Evolutionary conservation across 192 early-diverging fungal genomes (phyloP).

Genomic region (Rhizophagus sp.): DNA sequence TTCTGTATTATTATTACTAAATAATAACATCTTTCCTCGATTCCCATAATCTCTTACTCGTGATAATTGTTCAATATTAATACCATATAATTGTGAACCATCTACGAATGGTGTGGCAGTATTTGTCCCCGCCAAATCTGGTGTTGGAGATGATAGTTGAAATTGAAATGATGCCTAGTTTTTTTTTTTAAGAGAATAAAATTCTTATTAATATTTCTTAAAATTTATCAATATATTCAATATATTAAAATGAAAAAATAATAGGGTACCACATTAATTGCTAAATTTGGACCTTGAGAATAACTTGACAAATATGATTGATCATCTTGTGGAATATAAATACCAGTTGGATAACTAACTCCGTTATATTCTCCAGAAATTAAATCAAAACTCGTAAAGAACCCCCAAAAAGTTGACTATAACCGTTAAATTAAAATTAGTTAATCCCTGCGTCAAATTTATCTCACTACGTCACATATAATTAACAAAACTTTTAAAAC

Average conservation of each 20-base stretch:
- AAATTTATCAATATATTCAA: no score
- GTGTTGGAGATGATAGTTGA: background rate
- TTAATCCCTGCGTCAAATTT: background rate
- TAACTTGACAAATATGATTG: background rate
- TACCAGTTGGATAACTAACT: background rate
- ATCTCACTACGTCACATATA: background rate
- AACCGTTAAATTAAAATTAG: background rate
- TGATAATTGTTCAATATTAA: background rate
- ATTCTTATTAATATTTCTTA: background rate
- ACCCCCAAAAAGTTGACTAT: background rate
- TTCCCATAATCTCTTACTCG: background rate
- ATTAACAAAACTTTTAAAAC: background rate
- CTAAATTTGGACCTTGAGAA: background rate
- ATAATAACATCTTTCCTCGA: background rate
- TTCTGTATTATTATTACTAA: background rate
- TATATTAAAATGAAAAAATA: background rate
- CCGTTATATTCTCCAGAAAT: background rate
- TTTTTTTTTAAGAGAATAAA: background rate
- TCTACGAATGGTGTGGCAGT: background rate
- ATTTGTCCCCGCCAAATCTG: background rate
- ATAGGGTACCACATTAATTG: background rate
- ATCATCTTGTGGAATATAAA: background rate
- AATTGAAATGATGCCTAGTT: background rate
- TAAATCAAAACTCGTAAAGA: background rate
- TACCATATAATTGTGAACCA: conserved; percentile 2